phyloP scores from a whole-genome alignment of 2,329 filamentous ascomycete species.

The Leptographium radiaticola region DNA sequence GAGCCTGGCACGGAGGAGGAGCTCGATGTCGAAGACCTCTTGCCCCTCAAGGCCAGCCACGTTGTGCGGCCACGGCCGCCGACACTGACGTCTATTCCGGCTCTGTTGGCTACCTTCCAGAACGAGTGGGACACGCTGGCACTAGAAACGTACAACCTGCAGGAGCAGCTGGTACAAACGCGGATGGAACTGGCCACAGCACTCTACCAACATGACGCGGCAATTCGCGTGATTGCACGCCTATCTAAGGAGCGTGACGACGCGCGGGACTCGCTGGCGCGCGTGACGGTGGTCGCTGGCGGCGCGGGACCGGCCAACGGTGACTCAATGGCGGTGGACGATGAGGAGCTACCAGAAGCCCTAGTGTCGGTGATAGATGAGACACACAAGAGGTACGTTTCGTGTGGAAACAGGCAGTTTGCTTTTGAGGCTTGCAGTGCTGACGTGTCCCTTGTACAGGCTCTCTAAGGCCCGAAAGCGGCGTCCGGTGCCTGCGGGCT shows the following conservation, averaged over 20 bases:
- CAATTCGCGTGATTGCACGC: constrained; percentile 86
- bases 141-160: constrained; percentile 80
- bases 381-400: constrained; percentile 62
- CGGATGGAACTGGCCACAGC: constrained; percentile 88
- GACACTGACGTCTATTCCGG: constrained; percentile 89
- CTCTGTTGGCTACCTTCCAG: constrained; percentile 86
- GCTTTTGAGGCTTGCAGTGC: not conserved
- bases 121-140: constrained; percentile 96
- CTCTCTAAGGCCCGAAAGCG: constrained; percentile 83
- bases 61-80: constrained; percentile 82
- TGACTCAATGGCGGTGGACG: constrained; percentile 90
- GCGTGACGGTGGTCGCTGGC: constrained; percentile 61
- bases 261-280: constrained; percentile 76
- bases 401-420: not conserved
- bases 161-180: constrained; percentile 79
- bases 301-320: constrained; percentile 22
- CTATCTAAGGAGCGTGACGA: constrained; percentile 87
- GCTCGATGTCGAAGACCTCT: constrained; percentile 68
- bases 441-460: constrained; percentile 28
- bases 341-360: constrained; percentile 58
- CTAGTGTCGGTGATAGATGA: constrained; percentile 63
- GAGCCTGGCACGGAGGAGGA: constrained; percentile 85
- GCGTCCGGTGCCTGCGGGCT: constrained; percentile 70
- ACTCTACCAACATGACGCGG: constrained; percentile 93
- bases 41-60: constrained; percentile 73